Base-by-base conservation (phyloP, 2,329 filamentous ascomycete genomes). In the Cladosporium sphaerospermum region DNA sequence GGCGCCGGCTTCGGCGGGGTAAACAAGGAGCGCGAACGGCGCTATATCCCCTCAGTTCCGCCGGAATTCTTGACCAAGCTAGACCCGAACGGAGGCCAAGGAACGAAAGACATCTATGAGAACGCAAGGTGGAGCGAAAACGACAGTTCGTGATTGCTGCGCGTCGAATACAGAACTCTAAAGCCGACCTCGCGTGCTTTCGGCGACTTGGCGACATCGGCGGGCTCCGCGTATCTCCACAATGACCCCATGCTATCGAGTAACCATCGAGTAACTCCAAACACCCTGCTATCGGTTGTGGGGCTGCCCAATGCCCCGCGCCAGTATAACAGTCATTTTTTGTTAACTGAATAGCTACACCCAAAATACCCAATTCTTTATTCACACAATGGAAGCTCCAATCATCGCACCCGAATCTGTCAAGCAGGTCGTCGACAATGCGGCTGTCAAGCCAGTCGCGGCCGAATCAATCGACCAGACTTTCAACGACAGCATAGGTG, bases 21-120 rank as follows among this genome's bases (percentile, higher is more conserved):
- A 44, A 96, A 99, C 72, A 81, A 87, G 57, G 93, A 97, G 71
- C 80, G 90, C 53, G 93, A 95, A 70, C 80, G 89, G 60, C 96
- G 96, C 72, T 99, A 99, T 69, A 95, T 96, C 43, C 93, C 93
- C 2, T 95, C 89, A 0, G 88, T 99, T 50, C 92, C 93, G 14
- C 86, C 91, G 0, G 93, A 99, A 71, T 96, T 97, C 66, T 75
- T 99, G 56, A 83, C 86, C 56, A 95, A 90, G 73, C 77, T 99
- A 45, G 92, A 96, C 66, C 75, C 80, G 4, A 69, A 64, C 13
- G 59, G 57, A 28, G 44, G 49, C 13, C 41, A 49, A 18, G 52
- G 48, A 16, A 59, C 51, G 36, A 46, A 44, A 14, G 60, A 59
- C 39, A 55, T 69, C n/a, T 70, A 70, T 50, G 67, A 67, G 34